phyloP scores from a whole-genome alignment of 345 rosid genomes.

The Eucalyptus cloeziana region DNA sequence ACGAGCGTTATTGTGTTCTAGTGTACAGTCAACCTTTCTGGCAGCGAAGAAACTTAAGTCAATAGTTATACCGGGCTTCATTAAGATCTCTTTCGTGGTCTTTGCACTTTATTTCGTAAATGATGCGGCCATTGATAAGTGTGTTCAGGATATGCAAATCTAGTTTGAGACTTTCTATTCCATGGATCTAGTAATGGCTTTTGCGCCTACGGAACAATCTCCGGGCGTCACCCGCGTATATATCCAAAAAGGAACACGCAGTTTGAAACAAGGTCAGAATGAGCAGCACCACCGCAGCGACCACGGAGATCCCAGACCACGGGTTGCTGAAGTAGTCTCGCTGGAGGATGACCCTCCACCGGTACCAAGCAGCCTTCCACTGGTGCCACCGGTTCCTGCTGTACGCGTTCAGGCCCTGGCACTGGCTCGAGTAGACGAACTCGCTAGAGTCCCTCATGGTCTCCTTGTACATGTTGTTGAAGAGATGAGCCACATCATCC shows the following conservation, averaged over 20 bases:
- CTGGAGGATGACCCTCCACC: neutral
- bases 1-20: neutral
- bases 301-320: neutral
- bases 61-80: neutral
- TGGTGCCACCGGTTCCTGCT: neutral
- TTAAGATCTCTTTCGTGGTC: neutral
- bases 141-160: neutral
- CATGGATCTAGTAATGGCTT: neutral
- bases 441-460: neutral
- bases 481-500: neutral
- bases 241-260: neutral
- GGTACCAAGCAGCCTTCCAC: neutral
- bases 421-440: neutral
- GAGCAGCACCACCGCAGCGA: neutral
- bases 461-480: neutral
- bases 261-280: neutral
- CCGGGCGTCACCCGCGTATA: neutral
- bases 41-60: neutral
- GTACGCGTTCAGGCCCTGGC: neutral
- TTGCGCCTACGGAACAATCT: neutral
- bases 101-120: neutral
- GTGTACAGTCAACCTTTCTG: neutral
- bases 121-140: neutral
- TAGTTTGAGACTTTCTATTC: neutral
- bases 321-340: neutral